Evolutionary conservation across 2,329 filamentous ascomycete species (phyloP).

Genomic region (Biscogniauxia marginata): DNA sequence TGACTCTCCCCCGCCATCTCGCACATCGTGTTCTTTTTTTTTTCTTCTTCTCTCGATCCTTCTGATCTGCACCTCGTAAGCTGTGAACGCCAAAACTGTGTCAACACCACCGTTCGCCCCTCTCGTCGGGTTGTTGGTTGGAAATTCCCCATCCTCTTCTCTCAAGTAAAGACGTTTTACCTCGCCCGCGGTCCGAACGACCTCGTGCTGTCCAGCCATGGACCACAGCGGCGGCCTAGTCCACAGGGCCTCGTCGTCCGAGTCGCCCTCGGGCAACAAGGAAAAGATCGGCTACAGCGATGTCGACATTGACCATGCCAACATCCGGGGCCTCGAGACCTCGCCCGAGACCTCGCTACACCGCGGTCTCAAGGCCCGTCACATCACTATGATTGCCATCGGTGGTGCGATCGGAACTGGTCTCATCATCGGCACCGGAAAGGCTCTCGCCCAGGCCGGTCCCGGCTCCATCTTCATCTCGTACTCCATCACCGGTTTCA

Average conservation of each 20-base stretch:
- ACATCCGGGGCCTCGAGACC: conserved; percentile 50
- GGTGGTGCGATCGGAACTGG: conserved; percentile 74
- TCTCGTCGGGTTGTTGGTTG: neutral
- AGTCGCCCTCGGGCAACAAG: conserved; percentile 27
- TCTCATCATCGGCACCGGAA: conserved; percentile 68
- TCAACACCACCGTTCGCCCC: neutral
- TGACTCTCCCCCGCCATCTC: neutral
- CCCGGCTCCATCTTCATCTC: conserved; percentile 70
- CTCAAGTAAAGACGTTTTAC: conserved; percentile 2
- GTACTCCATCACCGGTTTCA: conserved; percentile 65
- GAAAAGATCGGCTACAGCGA: conserved; percentile 27
- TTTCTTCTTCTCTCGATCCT: neutral
- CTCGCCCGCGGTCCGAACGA: too few species aligned
- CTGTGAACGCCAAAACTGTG: too few species aligned
- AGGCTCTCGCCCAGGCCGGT: conserved; percentile 51
- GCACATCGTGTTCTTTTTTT: neutral
- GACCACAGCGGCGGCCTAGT: conserved; percentile 26
- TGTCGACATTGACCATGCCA: conserved; percentile 26
- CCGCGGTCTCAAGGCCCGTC: conserved; percentile 53
- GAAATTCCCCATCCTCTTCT: too few species aligned
- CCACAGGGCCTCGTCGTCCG: conserved; percentile 32
- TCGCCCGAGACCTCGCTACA: conserved; percentile 47
- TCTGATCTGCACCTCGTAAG: too few species aligned
- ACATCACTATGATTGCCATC: conserved; percentile 64
- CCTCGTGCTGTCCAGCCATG: conserved; percentile 17